A percentile compares a stretch with the other conserved stretches of the same genome.
Evolutionary conservation across 2,329 filamentous ascomycete genomes (phyloP).

Genomic region (Talaromyces albobiverticillius): DNA sequence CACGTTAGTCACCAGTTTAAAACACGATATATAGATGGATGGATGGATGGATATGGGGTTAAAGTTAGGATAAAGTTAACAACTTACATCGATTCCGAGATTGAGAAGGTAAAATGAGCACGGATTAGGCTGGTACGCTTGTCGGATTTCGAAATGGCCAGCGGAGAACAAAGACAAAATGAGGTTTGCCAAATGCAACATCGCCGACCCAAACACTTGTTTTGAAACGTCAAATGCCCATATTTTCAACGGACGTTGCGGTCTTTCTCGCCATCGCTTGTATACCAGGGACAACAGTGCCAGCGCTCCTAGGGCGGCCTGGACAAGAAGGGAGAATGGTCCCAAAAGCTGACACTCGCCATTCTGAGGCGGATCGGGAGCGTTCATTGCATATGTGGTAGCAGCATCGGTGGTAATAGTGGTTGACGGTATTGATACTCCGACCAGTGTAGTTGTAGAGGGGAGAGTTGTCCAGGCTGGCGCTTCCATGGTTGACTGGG

Average conservation of each 20-base stretch:
- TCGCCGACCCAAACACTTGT: constrained; percentile 88
- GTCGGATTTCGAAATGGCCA: constrained; percentile 62
- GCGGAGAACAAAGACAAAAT: constrained; percentile 96
- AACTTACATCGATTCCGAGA: constrained; percentile 86
- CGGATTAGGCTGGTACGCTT: constrained; percentile 73
- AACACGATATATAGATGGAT: neutral
- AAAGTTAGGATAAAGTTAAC: neutral
- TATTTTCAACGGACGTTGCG: constrained; percentile 88
- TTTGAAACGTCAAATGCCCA: constrained; percentile 98
- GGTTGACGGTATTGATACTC: neutral
- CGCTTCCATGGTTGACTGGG: neutral
- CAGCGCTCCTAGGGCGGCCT: constrained; percentile 77
- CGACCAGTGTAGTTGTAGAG: constrained; percentile 8
- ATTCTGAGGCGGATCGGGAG: constrained; percentile 45
- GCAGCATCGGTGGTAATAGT: neutral
- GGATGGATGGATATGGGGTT: no score
- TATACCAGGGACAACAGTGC: constrained; percentile 84
- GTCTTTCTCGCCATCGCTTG: constrained; percentile 89
- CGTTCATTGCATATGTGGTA: constrained; percentile 19
- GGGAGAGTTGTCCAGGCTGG: constrained; percentile 3
- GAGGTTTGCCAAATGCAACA: constrained; percentile 89
- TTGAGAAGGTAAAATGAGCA: constrained; percentile 97
- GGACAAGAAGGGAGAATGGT: constrained; percentile 85
- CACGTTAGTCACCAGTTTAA: constrained; percentile 12
- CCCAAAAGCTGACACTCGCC: constrained; percentile 87